Evolutionary conservation across 106 monocot species (phyloP).

Genomic region (Allium cepa): DNA sequence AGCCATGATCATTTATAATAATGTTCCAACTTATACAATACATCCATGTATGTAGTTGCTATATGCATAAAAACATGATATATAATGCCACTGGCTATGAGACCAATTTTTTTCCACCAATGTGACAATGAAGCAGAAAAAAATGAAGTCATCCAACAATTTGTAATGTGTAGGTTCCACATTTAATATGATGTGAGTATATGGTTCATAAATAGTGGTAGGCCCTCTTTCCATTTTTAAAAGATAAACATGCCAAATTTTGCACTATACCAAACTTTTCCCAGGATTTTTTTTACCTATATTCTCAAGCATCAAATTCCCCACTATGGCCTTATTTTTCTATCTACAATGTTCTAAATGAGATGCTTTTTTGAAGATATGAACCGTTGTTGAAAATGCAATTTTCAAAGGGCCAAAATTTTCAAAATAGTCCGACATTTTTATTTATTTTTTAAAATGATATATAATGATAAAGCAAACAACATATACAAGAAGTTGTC

Average conservation of each 20-base stretch:
- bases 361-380: neutral
- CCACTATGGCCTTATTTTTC: too few relatives aligned
- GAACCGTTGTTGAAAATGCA: neutral
- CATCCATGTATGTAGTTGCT: neutral
- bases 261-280: conserved; percentile 3
- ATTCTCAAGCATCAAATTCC: too few relatives aligned
- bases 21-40: neutral
- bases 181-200: neutral
- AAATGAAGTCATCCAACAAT: neutral
- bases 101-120: neutral
- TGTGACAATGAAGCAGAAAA: neutral
- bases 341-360: neutral
- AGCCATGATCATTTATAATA: too few relatives aligned
- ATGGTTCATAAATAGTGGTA: conserved; percentile 5
- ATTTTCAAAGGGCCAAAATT: neutral
- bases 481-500: too few relatives aligned
- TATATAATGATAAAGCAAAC: too few relatives aligned
- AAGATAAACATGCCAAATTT: neutral
- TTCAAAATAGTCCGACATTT: too few relatives aligned
- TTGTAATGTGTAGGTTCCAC: conserved; percentile 6
- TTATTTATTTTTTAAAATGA: too few relatives aligned
- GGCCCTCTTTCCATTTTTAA: conserved; percentile 2
- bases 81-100: neutral
- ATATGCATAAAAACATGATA: neutral
- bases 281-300: too few relatives aligned